These are phyloP conservation scores for Backusella circina DNA, from an alignment of 192 early-diverging fungal genomes.

Conservation along the genomic window DNA sequence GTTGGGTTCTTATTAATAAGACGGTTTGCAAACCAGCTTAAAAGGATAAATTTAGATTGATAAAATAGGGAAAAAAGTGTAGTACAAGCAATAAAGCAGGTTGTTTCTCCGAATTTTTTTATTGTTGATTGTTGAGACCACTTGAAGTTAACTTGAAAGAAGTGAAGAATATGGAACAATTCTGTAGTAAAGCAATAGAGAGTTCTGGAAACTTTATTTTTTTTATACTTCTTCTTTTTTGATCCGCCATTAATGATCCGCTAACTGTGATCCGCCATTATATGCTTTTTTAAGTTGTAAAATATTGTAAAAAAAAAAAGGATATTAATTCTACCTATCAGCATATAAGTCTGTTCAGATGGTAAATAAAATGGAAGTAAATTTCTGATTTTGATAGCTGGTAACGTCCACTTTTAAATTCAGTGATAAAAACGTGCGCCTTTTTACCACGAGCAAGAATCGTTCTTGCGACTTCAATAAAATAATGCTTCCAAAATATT, in stretches of 20 bases:
- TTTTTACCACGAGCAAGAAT: neutral
- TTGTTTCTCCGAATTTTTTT: slow-evolving; percentile 1
- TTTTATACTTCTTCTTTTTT: neutral
- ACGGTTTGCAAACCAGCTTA: neutral
- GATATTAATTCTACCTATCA: slow-evolving; percentile 2
- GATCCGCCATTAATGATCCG: neutral
- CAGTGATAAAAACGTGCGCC: neutral
- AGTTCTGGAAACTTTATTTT: neutral
- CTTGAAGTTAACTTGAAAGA: neutral
- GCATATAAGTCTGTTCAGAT: neutral
- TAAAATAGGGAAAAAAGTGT: neutral
- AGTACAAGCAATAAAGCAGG: neutral
- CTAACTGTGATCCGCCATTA: neutral
- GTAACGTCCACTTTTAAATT: neutral
- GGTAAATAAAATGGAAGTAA: neutral
- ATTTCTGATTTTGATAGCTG: neutral
- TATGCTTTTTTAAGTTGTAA: neutral
- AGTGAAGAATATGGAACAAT: neutral
- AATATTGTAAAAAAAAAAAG: neutral
- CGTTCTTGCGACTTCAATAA: neutral
- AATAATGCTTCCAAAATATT: neutral
- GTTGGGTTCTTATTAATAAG: neutral
- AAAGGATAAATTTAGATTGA: neutral
- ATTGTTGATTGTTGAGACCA: neutral
- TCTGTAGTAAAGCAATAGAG: neutral